phyloP scores from a whole-genome alignment of 2,329 filamentous ascomycete genomes.

The Gnomoniopsis smithogilvyi region DNA sequence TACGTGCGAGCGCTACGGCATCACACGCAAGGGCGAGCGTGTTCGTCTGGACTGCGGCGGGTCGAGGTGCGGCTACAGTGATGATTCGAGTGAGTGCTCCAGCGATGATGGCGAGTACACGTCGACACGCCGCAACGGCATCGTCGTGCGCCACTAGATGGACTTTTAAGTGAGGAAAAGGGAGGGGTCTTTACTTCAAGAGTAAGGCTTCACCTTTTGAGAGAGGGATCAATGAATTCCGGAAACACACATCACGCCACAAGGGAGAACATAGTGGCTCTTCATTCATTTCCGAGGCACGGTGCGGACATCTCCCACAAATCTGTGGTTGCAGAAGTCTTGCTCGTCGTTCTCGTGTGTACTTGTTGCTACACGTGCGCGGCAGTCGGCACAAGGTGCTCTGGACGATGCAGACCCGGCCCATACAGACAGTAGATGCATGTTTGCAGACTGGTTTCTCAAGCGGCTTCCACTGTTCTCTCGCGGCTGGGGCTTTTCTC shows the following conservation, averaged over 20 bases:
- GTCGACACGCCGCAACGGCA: constrained; percentile 60
- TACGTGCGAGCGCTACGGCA: constrained; percentile 94
- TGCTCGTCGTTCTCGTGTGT: constrained; percentile 27
- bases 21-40: constrained; percentile 87
- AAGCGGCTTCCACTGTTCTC: background rate
- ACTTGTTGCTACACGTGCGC: constrained; percentile 27
- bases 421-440: background rate
- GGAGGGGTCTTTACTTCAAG: constrained; percentile 15
- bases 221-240: constrained; percentile 18
- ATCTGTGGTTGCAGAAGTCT: constrained; percentile 17
- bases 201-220: constrained; percentile 25
- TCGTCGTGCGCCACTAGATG: constrained; percentile 46
- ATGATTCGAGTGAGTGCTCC: constrained; percentile 67
- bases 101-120: constrained; percentile 60
- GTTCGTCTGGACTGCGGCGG: constrained; percentile 97
- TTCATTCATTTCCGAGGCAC: constrained; percentile 32
- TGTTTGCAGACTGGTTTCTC: constrained; percentile 18
- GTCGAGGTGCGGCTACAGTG: constrained; percentile 77
- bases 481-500: background rate
- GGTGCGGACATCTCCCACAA: constrained; percentile 17
- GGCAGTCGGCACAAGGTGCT: constrained; percentile 30
- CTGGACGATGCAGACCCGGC: constrained; percentile 16
- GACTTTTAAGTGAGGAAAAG: no score
- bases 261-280: constrained; percentile 24
- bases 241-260: constrained; percentile 18